Evolutionary conservation across 176 grass and related monocot species (phyloP), one percentile per base, ranked within the genome.

Genomic region (Cymbopogon citratus): DNA sequence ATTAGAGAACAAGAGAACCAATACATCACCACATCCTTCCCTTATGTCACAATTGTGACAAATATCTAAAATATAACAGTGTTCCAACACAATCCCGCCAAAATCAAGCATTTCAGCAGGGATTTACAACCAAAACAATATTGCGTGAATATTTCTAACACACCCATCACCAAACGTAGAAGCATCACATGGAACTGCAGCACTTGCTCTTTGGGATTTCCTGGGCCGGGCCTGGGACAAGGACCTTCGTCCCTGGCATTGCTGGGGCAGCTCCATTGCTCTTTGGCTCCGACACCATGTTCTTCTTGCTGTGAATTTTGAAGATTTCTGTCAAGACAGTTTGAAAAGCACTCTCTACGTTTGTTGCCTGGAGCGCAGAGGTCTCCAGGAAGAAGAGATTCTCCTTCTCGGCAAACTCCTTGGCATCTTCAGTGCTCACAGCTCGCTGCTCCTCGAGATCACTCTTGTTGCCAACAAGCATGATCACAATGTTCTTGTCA

Each of bases 381-480:
- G 92, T 89, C 71, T 94, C 92, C 26, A 94, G 72, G 85, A 94
- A 94, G 89, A 94, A 91, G 41, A 94, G 84, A 41, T 78, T 87
- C 45, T 94, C 89, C 75, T 94, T 91, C 77, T 94, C 88, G 13
- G 92, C 87, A 76, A 94, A 94, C 84, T 94, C 92, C 49, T 66
- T 79, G 25, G 92, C 92, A 59, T 94, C 86, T 48, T 94, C 92
- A 4, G 83, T 82, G 38, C 82, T 79, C 51, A 94, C 86, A 0
- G 89, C 89, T 16, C 86, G 82, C 81, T 91, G 82, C 33, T 94
- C 89, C 82, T 88, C 78, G 9, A 94, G 84, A 54, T 94, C 92
- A 3, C 83, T 87, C 61, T 91, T 94, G 89, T 94, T 94, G 39
- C 92, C 92, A 16, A 91, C 84, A n/a, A 94, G 81, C 92, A 94